phyloP scores from a whole-genome alignment of 2,329 filamentous ascomycete genomes.

The Penicillium freii region DNA sequence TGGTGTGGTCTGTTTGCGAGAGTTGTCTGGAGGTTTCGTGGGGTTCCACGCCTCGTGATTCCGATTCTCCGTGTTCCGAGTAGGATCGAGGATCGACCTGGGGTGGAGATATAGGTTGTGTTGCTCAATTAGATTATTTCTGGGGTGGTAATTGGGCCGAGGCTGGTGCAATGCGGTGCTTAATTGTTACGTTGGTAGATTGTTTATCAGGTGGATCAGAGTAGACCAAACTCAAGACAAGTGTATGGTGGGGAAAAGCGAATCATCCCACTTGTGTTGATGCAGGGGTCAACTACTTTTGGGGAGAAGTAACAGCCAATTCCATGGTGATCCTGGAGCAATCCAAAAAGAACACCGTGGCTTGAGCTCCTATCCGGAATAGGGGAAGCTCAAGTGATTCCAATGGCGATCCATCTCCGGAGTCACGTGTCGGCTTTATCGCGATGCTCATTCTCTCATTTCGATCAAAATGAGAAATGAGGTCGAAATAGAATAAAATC shows the following conservation, averaged over 20 bases:
- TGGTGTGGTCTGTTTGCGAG: neutral
- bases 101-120: neutral
- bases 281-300: neutral
- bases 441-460: neutral
- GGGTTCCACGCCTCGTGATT: neutral
- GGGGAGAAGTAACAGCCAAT: neutral
- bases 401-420: conserved; percentile 9
- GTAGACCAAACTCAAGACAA: conserved; percentile 12
- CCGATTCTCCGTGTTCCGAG: neutral
- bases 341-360: conserved; percentile 25
- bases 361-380: conserved; percentile 18
- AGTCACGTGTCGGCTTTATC: conserved; percentile 14
- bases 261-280: conserved; percentile 10
- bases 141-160: neutral
- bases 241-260: conserved; percentile 17
- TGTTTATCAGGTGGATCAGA: conserved; percentile 9
- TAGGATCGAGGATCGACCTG: neutral
- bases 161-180: neutral
- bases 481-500: neutral
- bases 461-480: neutral
- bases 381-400: conserved; percentile 22
- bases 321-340: neutral
- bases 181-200: neutral
- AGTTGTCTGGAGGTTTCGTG: neutral
- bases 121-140: neutral